Conservation (phyloP, 257 asterid species). For the Scutellaria baicalensis region DNA sequence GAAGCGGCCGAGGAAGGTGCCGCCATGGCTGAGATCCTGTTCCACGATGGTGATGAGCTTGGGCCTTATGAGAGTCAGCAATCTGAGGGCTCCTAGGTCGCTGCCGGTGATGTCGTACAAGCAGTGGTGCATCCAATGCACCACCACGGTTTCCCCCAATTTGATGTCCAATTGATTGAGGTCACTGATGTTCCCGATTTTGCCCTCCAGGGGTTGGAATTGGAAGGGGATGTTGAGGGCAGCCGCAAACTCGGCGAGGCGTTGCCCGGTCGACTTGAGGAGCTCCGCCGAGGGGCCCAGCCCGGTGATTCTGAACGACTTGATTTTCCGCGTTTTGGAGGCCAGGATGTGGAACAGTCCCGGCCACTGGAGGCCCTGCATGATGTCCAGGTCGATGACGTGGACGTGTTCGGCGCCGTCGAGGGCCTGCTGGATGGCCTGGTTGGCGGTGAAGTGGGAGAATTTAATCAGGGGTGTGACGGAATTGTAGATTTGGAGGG, state of each 20-base stretch:
- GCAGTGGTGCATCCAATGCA: slow-evolving; percentile 94
- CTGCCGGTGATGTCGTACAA: slow-evolving; percentile 76
- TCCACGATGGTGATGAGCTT: slow-evolving; percentile 73
- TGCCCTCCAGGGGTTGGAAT: slow-evolving; percentile 61
- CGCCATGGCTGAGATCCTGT: slow-evolving; percentile 69
- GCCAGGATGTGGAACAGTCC: slow-evolving; percentile 85
- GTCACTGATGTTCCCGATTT: slow-evolving; percentile 51
- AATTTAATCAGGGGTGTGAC: slow-evolving; percentile 72
- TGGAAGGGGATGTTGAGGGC: slow-evolving; percentile 68
- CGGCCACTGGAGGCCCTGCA: slow-evolving; percentile 99
- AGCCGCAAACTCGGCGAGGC: slow-evolving; percentile 68
- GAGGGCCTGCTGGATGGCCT: slow-evolving; percentile 75
- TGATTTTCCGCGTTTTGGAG: slow-evolving; percentile 47
- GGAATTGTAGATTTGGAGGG: slow-evolving; percentile 76
- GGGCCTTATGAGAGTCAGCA: slow-evolving; percentile 47
- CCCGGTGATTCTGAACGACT: slow-evolving; percentile 60
- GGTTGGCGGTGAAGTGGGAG: slow-evolving; percentile 94
- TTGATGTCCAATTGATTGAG: slow-evolving; percentile 35
- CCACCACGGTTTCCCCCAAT: slow-evolving; percentile 56
- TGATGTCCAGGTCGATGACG: slow-evolving; percentile 88
- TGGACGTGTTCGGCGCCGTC: slow-evolving; percentile 85
- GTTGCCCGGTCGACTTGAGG: slow-evolving; percentile 56
- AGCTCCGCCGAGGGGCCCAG: slow-evolving; percentile 67
- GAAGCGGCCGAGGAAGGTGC: slow-evolving; percentile 61
- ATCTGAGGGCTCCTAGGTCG: slow-evolving; percentile 48